Evolutionary conservation across 495 filamentous ascomycete species (phyloP).

Genomic region (Alectoria sarmentosa): DNA sequence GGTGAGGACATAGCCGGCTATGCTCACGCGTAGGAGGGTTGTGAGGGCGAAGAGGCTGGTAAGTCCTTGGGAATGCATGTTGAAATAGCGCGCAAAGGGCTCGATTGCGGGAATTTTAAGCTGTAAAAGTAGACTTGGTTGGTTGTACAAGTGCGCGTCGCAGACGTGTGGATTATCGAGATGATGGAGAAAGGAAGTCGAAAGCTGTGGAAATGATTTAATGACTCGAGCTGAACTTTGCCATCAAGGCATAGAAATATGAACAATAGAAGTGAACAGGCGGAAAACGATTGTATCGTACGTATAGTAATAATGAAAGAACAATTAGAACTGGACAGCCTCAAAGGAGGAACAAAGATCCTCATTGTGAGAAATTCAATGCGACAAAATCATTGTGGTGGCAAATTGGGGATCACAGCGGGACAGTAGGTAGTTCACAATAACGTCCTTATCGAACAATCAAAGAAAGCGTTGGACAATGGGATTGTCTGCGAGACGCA

Average conservation of each 20-base stretch:
- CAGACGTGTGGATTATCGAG: background rate
- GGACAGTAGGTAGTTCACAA: background rate
- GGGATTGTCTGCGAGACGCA: background rate
- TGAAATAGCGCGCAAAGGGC: background rate
- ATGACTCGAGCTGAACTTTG: background rate
- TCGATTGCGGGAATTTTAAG: background rate
- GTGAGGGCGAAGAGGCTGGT: slow-evolving; percentile 2
- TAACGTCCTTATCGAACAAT: background rate
- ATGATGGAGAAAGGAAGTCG: background rate
- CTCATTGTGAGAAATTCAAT: background rate
- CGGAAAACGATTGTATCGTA: background rate
- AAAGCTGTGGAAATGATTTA: background rate
- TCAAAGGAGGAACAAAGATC: background rate
- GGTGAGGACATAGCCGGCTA: slow-evolving; percentile 42
- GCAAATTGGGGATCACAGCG: background rate
- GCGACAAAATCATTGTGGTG: background rate
- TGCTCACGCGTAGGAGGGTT: slow-evolving; percentile 31
- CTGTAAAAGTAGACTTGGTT: background rate
- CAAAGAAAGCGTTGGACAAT: background rate
- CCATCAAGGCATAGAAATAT: background rate
- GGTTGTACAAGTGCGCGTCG: background rate
- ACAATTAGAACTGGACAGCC: background rate
- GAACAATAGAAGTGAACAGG: background rate
- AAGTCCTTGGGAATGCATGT: slow-evolving; percentile 3
- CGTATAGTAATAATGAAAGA: background rate